Percentiles rank a stretch among this genome's conserved stretches.
Conservation (phyloP, 331 rosid genomes). For the Quercus tomentella region DNA sequence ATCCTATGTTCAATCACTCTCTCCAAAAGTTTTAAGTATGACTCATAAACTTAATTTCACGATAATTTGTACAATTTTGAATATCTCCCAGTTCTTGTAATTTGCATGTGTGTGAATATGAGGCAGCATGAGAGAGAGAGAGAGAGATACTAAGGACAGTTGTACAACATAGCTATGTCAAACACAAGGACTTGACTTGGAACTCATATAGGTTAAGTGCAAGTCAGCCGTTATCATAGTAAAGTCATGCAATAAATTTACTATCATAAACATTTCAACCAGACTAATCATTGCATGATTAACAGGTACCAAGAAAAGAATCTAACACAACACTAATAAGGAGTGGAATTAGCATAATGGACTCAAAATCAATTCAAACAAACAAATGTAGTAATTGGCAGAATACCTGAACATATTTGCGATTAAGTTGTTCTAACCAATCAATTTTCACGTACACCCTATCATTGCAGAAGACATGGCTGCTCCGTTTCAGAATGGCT, state of each 20-base stretch:
- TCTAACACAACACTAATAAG: neutral
- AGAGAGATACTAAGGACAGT: neutral
- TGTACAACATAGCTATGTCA: neutral
- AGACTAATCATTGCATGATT: neutral
- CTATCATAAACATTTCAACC: neutral
- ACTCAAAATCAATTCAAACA: neutral
- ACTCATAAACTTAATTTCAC: no score
- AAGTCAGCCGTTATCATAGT: neutral
- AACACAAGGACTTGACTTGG: neutral
- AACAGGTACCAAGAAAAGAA: neutral
- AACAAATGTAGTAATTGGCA: slow-evolving; percentile 5
- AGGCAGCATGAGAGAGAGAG: neutral
- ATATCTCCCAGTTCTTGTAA: no score
- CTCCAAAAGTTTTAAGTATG: no score
- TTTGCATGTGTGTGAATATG: no score
- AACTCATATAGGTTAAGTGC: neutral
- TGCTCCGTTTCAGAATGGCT: slow-evolving; percentile 86
- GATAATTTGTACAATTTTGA: neutral
- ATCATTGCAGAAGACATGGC: slow-evolving; percentile 75
- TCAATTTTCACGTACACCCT: slow-evolving; percentile 82
- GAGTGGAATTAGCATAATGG: neutral
- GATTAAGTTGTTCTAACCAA: slow-evolving; percentile 96
- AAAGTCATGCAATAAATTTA: neutral
- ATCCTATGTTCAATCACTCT: no score
- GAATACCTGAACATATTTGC: slow-evolving; percentile 85